A percentile compares a stretch with the other conserved stretches of the same genome.
Evolutionary conservation across 1,284 basidiomycete genomes (phyloP).

Genomic region (Meira nashicola): DNA sequence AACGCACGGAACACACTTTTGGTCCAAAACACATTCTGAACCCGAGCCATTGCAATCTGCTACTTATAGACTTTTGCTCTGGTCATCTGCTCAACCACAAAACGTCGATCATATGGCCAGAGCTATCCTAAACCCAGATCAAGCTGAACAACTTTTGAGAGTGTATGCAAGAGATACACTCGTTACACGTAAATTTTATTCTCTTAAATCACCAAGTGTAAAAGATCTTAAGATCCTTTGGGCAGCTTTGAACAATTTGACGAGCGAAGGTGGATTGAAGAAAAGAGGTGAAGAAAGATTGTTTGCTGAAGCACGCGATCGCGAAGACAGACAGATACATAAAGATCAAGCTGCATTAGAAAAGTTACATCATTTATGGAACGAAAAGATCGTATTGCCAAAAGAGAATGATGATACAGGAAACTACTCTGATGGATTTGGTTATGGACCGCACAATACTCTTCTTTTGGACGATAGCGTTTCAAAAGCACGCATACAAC

Average conservation of each 20-base stretch:
- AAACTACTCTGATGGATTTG: neutral
- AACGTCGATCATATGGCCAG: conserved; percentile 62
- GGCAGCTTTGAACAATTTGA: conserved; percentile 56
- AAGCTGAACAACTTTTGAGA: conserved; percentile 58
- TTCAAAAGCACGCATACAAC: conserved; percentile 70
- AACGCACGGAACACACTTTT: conserved; percentile 7
- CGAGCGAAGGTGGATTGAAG: neutral
- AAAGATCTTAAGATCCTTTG: conserved; percentile 75
- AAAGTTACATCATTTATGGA: neutral
- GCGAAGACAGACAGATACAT: neutral
- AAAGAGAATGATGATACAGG: neutral
- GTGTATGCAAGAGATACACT: conserved; percentile 76
- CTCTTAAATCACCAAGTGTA: conserved; percentile 45
- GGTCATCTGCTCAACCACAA: conserved; percentile 76
- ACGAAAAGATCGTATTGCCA: conserved; percentile 5
- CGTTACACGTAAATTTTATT: conserved; percentile 42
- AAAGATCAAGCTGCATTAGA: neutral
- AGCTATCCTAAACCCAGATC: conserved; percentile 32
- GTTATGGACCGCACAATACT: conserved; percentile 59
- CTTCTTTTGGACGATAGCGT: conserved; percentile 76
- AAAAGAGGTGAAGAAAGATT: conserved; percentile 15
- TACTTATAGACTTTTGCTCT: conserved; percentile 79
- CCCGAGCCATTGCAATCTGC: conserved; percentile 3
- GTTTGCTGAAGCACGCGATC: conserved; percentile 24
- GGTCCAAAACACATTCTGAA: neutral